These are phyloP conservation scores for Capsicum rhomboideum DNA, from an alignment of 257 asterid genomes.

Conservation along the genomic window DNA sequence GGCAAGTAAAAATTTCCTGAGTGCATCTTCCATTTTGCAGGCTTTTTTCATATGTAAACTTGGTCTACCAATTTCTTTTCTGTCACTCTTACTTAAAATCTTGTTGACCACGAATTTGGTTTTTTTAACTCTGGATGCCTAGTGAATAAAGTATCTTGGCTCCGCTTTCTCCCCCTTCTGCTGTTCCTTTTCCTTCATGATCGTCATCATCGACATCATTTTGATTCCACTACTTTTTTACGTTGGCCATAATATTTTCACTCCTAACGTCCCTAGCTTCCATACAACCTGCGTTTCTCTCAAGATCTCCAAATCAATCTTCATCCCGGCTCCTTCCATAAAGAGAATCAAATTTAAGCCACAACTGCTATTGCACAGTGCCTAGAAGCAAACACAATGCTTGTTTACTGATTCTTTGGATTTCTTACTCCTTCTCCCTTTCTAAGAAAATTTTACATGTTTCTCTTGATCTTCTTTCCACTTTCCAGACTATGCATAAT, in stretches of 20 bases:
- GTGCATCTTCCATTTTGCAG: background rate
- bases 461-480: background rate
- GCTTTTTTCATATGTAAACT: background rate
- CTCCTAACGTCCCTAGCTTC: background rate
- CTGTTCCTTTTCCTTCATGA: background rate
- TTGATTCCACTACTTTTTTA: background rate
- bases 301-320: background rate
- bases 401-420: background rate
- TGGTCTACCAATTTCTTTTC: background rate
- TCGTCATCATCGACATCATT: background rate
- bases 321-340: background rate
- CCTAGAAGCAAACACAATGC: background rate
- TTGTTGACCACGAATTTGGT: background rate
- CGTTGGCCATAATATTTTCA: background rate
- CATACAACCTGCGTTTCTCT: background rate
- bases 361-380: background rate
- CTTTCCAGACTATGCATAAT: constrained; percentile 45
- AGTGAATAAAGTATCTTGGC: background rate
- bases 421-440: background rate
- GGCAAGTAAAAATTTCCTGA: background rate
- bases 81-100: background rate
- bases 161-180: background rate
- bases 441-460: background rate
- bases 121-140: background rate
- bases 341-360: background rate